These are phyloP conservation scores for Penicillium riverlandense DNA, from an alignment of 495 filamentous ascomycete species.

Conservation along the genomic window DNA sequence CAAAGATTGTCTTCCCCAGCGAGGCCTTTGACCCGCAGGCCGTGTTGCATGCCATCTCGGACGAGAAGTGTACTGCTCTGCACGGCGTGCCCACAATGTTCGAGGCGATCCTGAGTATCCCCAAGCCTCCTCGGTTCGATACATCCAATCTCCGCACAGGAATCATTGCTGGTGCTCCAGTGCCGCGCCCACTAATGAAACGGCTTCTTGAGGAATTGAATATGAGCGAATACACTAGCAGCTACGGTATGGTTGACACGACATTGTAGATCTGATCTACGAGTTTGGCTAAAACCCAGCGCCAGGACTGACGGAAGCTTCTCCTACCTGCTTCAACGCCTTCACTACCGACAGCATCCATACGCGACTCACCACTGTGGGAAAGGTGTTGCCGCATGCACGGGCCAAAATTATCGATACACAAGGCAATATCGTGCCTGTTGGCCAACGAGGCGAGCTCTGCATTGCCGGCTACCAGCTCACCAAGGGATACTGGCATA, in stretches of 20 bases:
- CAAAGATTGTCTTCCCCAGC: slow-evolving; percentile 58
- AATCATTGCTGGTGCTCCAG: slow-evolving; percentile 62
- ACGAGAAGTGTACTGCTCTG: slow-evolving; percentile 60
- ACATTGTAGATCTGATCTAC: neutral
- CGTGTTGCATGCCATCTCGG: slow-evolving; percentile 49
- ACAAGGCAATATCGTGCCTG: slow-evolving; percentile 50
- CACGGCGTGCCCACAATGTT: slow-evolving; percentile 73
- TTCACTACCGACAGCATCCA: slow-evolving; percentile 56
- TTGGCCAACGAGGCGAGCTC: slow-evolving; percentile 55
- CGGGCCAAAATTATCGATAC: slow-evolving; percentile 59
- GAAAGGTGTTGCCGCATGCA: slow-evolving; percentile 60
- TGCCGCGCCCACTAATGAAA: slow-evolving; percentile 58
- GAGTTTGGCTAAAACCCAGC: neutral
- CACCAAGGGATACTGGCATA: slow-evolving; percentile 63
- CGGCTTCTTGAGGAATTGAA: slow-evolving; percentile 50
- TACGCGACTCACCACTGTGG: slow-evolving; percentile 54
- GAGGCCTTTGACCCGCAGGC: slow-evolving; percentile 56
- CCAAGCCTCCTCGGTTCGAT: slow-evolving; percentile 40
- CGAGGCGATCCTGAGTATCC: slow-evolving; percentile 51
- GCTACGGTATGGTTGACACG: slow-evolving; percentile 40
- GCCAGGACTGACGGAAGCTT: slow-evolving; percentile 58
- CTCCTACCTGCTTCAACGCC: slow-evolving; percentile 65
- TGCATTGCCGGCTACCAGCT: slow-evolving; percentile 65
- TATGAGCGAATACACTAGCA: slow-evolving; percentile 62
- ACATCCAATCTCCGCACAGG: slow-evolving; percentile 51